Evolutionary conservation across 768 basidiomycete species (phyloP), one percentile per base, ranked within the genome.

Genomic region (Mrakia hoshinonis): DNA sequence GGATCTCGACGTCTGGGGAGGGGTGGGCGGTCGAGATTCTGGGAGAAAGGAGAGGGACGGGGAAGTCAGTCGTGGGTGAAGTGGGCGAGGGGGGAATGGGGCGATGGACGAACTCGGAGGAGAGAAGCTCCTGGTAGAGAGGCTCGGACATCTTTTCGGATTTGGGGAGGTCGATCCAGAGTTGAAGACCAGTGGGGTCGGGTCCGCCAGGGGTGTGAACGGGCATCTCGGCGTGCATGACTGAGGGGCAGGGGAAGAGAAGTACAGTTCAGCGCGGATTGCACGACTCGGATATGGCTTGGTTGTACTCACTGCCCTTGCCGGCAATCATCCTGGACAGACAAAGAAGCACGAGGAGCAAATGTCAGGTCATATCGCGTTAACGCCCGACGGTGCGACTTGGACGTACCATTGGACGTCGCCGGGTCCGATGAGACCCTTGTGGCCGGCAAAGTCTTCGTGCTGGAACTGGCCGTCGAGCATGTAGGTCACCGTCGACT

Each of bases 381-480:
- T n/a, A n/a, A n/a, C n/a, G n/a, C n/a, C n/a, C n/a, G n/a, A n/a
- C n/a, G n/a, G n/a, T n/a, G n/a, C n/a, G n/a, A n/a, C n/a, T n/a
- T n/a, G n/a, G 51, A 52, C 51, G n/a, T 0, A 52, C 91, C 93
- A 96, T 77, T 97, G 94, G 1, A 96, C 87, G 62, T 92, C 95
- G 4, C 94, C 67, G 24, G 52, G 26, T 69, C 75, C 75, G 68
- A 79, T 46, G 70, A 74, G 70, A 52, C 79, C 79, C 7, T 62
- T 26, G 63, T 80, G 77, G 20, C 79, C 94, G 2, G 86, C 87
- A 29, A 91, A 94, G 78, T 97, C 95, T 80, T 98, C 95, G 75
- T 98, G 95, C 67, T 84, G 82, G 75, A 87, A 89, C 67, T n/a
- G 13, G 1, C 91, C 92, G 81, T 90, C 83, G 0, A 92, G 82